Evolutionary conservation across 331 rosid genomes (phyloP), one percentile per base, ranked within the genome.

Genomic region (Dryas integrifolia): DNA sequence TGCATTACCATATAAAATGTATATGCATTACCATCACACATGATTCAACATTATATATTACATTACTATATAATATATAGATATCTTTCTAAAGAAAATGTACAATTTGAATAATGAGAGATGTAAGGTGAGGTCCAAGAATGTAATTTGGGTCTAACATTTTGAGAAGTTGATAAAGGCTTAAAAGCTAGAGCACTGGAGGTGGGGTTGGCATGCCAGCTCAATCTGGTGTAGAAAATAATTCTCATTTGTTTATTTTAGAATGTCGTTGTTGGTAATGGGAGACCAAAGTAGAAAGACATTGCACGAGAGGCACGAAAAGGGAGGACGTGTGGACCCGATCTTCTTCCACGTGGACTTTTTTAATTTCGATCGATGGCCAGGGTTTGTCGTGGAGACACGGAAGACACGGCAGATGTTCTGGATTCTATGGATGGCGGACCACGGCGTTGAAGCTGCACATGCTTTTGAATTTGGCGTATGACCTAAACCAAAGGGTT

Each of bases 401-500:
- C 95, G 66, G 79, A 81, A 82, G 89, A 80, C 76, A 30, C 74
- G 94, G 85, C 92, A 76, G 81, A 85, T 86, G 97, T 92, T 86
- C 47, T 74, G 93, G 86, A 75, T 56, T 50, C 74, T 78, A 74
- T 59, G 46, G 84, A 77, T 67, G 78, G 82, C 88, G 58, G 75
- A 85, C 84, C 84, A 76, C 77, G 80, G 70, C 79, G 82, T 70
- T 49, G 79, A 43, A 18, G 14, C 63, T 15, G 65, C 77, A 69
- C 83, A 57, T 80, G 79, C 78, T 35, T 72, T 72, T 5, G 9
- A 63, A 73, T 72, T 63, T 24, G 24, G 24, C 24, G 48, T 9
- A 41, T 8, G 1, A 9, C 26, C 39, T 61, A 61, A 73, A 26
- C 21, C 41, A 49, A 16, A 4, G 3, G 5, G 21, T 57, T 35